A percentile compares a stretch with the other conserved stretches of the same genome.
These are phyloP conservation scores for Penicillium sp. DNA, from an alignment of 2,329 filamentous ascomycete genomes.

Conservation along the genomic window DNA sequence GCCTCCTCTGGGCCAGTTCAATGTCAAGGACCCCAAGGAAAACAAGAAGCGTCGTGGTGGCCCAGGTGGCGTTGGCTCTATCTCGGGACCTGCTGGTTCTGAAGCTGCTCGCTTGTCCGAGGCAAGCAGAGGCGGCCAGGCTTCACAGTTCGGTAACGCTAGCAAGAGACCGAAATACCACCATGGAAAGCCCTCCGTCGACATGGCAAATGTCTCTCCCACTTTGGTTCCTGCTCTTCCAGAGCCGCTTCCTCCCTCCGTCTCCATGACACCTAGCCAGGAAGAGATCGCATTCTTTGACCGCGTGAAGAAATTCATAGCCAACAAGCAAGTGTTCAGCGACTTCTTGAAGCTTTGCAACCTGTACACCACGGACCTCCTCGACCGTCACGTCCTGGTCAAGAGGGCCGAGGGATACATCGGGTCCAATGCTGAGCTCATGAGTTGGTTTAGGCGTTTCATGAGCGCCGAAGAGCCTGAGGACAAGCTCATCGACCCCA, in stretches of 20 bases:
- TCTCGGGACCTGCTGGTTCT: constrained; percentile 33
- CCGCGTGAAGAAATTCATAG: constrained; percentile 91
- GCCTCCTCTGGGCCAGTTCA: constrained; percentile 93
- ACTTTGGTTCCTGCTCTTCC: constrained; percentile 85
- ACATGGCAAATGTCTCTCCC: constrained; percentile 67
- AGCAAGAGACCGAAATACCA: constrained; percentile 71
- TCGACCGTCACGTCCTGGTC: constrained; percentile 78
- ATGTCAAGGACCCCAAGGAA: constrained; percentile 81
- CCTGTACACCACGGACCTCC: constrained; percentile 87
- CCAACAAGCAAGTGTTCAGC: constrained; percentile 86
- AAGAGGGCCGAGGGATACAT: constrained; percentile 84
- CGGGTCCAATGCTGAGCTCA: constrained; percentile 82
- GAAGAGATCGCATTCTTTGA: constrained; percentile 96
- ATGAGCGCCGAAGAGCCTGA: constrained; percentile 69
- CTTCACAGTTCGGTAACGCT: constrained; percentile 41
- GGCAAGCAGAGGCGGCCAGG: constrained; percentile 33
- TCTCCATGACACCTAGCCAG: constrained; percentile 68
- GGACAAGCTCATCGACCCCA: constrained; percentile 76
- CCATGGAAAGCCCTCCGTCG: constrained; percentile 61
- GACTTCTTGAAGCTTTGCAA: constrained; percentile 98
- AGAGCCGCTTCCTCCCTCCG: constrained; percentile 76
- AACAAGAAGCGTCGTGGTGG: constrained; percentile 79
- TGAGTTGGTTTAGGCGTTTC: constrained; percentile 82
- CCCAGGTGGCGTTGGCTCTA: constrained; percentile 41
- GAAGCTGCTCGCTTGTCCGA: constrained; percentile 36